These are phyloP conservation scores for Penstemon newberryi DNA, from an alignment of 257 asterid species.

Conservation along the genomic window DNA sequence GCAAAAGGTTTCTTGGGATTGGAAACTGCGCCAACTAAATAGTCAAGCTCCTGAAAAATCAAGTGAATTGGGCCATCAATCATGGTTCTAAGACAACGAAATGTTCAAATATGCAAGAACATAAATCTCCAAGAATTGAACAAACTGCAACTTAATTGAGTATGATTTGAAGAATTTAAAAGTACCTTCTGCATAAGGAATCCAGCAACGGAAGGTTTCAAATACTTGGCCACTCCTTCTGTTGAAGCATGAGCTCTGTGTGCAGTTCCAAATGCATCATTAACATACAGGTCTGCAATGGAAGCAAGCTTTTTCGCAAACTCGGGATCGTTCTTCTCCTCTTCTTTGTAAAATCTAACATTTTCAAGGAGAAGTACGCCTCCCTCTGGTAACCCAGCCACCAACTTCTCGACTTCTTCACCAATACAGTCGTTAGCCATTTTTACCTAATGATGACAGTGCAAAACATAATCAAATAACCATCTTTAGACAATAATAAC, in stretches of 20 bases:
- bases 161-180: neutral
- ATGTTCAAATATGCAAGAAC: neutral
- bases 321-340: constrained; percentile 57
- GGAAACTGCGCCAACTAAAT: constrained; percentile 47
- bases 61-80: neutral
- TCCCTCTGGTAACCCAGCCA: constrained; percentile 40
- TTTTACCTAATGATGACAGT: constrained; percentile 32
- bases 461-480: constrained; percentile 7
- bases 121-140: neutral
- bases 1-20: constrained; percentile 51
- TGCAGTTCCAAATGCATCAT: constrained; percentile 56
- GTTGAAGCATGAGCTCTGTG: constrained; percentile 60
- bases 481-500: neutral
- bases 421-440: constrained; percentile 52
- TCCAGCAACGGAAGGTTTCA: constrained; percentile 58
- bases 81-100: neutral
- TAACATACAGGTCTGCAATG: constrained; percentile 51
- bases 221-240: constrained; percentile 50
- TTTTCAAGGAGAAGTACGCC: constrained; percentile 48
- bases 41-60: constrained; percentile 44
- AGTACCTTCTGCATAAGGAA: constrained; percentile 56
- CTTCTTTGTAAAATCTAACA: constrained; percentile 52
- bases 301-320: constrained; percentile 55
- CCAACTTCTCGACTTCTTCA: constrained; percentile 44
- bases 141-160: neutral